Conservation (phyloP, 192 early-diverging fungal genomes). For the Backusella psychrophila region DNA sequence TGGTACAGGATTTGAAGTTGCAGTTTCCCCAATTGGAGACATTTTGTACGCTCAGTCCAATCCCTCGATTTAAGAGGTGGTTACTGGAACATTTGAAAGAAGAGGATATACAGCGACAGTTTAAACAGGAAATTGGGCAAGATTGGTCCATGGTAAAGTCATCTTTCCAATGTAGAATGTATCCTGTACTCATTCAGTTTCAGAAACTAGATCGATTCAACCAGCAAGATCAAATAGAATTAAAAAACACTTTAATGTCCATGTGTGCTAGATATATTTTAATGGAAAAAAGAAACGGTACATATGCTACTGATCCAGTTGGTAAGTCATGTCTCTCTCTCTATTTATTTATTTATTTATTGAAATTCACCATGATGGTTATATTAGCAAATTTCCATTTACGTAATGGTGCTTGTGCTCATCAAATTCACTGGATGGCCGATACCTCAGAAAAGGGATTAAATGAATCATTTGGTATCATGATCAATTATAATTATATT, state of each 20-base stretch:
- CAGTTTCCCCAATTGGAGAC: slow-evolving; percentile 69
- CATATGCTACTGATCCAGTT: slow-evolving; percentile 81
- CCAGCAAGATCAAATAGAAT: slow-evolving; percentile 4
- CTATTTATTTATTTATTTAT: neutral
- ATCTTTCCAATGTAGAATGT: neutral
- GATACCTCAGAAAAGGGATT: slow-evolving; percentile 81
- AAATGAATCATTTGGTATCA: slow-evolving; percentile 85
- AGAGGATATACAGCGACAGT: neutral
- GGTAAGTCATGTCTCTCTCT: slow-evolving; percentile 31
- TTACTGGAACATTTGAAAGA: slow-evolving; percentile 39
- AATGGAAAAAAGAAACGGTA: slow-evolving; percentile 58
- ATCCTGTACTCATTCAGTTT: neutral
- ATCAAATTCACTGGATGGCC: slow-evolving; percentile 87
- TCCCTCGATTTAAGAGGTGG: slow-evolving; percentile 88
- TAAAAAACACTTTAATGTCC: slow-evolving; percentile 59
- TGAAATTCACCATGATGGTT: neutral
- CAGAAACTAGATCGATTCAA: slow-evolving; percentile 13
- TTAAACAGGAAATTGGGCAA: neutral
- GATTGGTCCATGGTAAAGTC: slow-evolving; percentile 1
- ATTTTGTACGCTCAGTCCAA: slow-evolving; percentile 88
- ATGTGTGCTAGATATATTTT: slow-evolving; percentile 60
- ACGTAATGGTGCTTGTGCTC: slow-evolving; percentile 89
- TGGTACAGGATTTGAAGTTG: slow-evolving; percentile 74
- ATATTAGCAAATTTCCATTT: slow-evolving; percentile 85
- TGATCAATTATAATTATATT: slow-evolving; percentile 93